phyloP scores from a whole-genome alignment of 2,329 filamentous ascomycete genomes.

The Paracamarosporium sp. region DNA sequence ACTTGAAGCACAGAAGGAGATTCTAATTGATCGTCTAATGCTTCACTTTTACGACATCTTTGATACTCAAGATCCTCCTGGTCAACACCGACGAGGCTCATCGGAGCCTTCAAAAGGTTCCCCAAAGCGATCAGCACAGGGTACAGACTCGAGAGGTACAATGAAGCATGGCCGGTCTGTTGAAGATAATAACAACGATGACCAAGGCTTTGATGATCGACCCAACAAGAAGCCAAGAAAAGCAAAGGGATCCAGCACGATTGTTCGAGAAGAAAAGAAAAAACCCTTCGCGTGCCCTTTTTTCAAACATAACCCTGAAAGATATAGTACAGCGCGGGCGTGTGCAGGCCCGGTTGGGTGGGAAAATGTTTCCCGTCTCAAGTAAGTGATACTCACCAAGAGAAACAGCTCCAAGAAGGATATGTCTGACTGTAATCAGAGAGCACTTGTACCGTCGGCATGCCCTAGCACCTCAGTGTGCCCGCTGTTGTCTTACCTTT shows the following conservation, averaged over 20 bases:
- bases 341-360: constrained; percentile 1
- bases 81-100: background rate
- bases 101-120: background rate
- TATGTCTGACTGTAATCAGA: background rate
- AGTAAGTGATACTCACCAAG: background rate
- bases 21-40: constrained; percentile 1
- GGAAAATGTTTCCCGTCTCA: background rate
- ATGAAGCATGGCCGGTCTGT: background rate
- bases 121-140: background rate
- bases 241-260: no score
- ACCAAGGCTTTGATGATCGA: background rate
- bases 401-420: no score
- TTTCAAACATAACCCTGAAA: constrained; percentile 1
- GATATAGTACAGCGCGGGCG: background rate
- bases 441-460: constrained; percentile 14
- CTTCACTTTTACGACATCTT: constrained; percentile 1
- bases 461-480: constrained; percentile 6
- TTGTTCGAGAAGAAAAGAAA: background rate
- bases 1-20: background rate
- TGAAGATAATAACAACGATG: background rate
- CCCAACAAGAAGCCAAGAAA: background rate
- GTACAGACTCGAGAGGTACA: background rate
- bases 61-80: background rate
- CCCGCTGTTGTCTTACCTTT: constrained; percentile 9
- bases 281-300: constrained; percentile 4